phyloP scores from a whole-genome alignment of 208 protist genomes.

The Wallacemonas collosoma region DNA sequence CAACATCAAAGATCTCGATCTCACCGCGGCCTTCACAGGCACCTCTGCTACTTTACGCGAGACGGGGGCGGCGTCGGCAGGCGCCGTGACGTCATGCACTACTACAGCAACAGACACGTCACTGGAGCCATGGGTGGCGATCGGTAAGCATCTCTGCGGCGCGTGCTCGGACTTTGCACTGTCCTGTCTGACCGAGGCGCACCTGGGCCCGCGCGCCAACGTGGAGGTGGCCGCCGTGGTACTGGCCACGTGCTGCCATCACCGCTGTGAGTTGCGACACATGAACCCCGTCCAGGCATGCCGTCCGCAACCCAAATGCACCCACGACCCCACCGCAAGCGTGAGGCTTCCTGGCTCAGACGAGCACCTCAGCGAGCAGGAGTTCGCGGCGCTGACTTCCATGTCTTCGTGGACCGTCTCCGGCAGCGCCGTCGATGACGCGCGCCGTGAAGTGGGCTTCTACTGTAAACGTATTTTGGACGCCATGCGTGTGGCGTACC shows the following conservation, averaged over 20 bases:
- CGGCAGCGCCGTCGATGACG: conserved; percentile 47
- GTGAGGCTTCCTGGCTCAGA: conserved; percentile 37
- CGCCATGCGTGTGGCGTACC: conserved; percentile 51
- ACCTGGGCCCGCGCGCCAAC: conserved; percentile 3
- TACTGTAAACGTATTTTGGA: conserved; percentile 79
- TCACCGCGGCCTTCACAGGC: conserved; percentile 39
- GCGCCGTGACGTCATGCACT: too few relatives aligned
- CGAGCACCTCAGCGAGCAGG: conserved; percentile 28
- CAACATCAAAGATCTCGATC: conserved; percentile 77
- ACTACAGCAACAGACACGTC: too few relatives aligned
- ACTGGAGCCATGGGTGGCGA: conserved; percentile 33
- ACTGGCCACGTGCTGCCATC: conserved; percentile 82
- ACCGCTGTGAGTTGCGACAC: conserved; percentile 70
- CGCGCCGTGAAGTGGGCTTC: conserved; percentile 32
- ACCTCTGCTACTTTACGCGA: too few relatives aligned
- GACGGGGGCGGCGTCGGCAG: too few relatives aligned
- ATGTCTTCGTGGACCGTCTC: conserved; percentile 85
- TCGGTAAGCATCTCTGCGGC: conserved; percentile 83
- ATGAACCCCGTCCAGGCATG: conserved; percentile 34
- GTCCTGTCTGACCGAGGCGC: conserved; percentile 50
- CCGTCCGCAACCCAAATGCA: too few relatives aligned
- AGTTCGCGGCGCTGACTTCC: conserved; percentile 64
- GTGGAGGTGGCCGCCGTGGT: conserved; percentile 38
- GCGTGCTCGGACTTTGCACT: conserved; percentile 81
- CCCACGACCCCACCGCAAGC: too few relatives aligned